Conservation (phyloP, 179 eudicot genomes). For the Kewa caespitosa region DNA sequence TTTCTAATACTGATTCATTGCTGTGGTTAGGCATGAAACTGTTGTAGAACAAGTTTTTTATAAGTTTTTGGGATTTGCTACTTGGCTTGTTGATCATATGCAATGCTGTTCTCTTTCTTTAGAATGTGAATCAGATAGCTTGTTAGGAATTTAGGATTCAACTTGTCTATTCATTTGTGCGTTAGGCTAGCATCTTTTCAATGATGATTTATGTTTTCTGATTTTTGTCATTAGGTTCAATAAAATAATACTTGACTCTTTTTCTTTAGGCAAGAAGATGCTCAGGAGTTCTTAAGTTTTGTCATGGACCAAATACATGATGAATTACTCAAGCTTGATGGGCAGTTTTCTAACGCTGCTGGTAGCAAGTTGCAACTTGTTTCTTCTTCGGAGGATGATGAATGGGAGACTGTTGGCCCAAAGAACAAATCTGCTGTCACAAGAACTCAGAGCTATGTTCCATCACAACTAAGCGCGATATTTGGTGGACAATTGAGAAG, state of each 20-base stretch:
- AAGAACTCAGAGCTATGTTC: constrained; percentile 84
- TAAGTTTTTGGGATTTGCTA: not conserved
- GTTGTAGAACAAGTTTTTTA: too few species aligned
- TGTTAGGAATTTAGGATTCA: not conserved
- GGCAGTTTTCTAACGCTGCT: constrained; percentile 41
- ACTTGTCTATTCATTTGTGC: not conserved
- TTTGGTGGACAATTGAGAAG: constrained; percentile 84
- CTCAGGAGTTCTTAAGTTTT: constrained; percentile 88
- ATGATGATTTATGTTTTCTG: not conserved
- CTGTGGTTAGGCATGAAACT: too few species aligned
- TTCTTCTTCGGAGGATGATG: constrained; percentile 79
- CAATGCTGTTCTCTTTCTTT: not conserved
- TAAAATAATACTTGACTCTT: constrained; percentile 7
- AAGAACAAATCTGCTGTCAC: constrained; percentile 97
- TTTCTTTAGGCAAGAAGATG: constrained; percentile 85
- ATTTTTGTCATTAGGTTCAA: not conserved
- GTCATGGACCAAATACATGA: constrained; percentile 88
- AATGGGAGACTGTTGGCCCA: constrained; percentile 97
- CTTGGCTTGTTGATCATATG: not conserved
- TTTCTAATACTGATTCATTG: too few species aligned
- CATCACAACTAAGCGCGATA: constrained; percentile 75
- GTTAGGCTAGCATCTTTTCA: not conserved
- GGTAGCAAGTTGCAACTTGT: constrained; percentile 52
- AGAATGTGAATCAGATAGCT: not conserved
- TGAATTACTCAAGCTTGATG: constrained; percentile 83